These are phyloP conservation scores for Fusarium tuaranense DNA, from an alignment of 2,329 filamentous ascomycete genomes.

Conservation along the genomic window DNA sequence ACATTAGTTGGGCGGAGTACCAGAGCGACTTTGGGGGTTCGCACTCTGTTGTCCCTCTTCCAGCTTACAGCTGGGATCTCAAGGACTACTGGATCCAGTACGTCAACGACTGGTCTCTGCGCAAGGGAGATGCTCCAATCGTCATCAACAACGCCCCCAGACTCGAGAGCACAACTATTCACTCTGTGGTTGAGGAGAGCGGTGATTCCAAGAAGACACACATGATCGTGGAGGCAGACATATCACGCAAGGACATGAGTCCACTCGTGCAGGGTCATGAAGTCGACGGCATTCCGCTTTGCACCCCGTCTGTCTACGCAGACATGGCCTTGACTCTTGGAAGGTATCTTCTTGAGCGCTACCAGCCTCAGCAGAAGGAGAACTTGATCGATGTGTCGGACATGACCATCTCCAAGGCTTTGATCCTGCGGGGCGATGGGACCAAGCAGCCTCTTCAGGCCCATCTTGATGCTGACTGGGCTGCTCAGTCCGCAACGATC, in stretches of 20 bases:
- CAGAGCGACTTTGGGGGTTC: conserved; percentile 37
- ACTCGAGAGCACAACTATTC: conserved; percentile 34
- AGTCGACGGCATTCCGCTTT: conserved; percentile 35
- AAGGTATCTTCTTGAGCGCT: conserved; percentile 23
- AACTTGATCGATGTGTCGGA: conserved; percentile 34
- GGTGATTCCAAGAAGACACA: conserved; percentile 26
- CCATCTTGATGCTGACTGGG: conserved; percentile 34
- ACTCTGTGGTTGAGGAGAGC: conserved; percentile 29
- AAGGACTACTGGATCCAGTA: conserved; percentile 78
- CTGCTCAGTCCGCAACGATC: not conserved
- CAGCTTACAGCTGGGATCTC: conserved; percentile 77
- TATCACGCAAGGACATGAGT: conserved; percentile 33
- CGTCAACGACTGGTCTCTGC: conserved; percentile 76
- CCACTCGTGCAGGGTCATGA: conserved; percentile 33
- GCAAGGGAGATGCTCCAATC: conserved; percentile 62
- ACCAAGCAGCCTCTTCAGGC: conserved; percentile 27
- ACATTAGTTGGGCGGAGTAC: conserved; percentile 44
- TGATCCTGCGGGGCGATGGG: conserved; percentile 22
- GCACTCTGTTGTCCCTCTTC: conserved; percentile 66
- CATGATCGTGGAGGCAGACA: conserved; percentile 35
- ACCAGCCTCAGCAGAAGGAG: conserved; percentile 20
- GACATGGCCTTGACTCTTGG: conserved; percentile 34
- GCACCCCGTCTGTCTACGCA: conserved; percentile 34
- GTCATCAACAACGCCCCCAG: conserved; percentile 15
- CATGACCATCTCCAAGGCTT: conserved; percentile 35